Evolutionary conservation across 805 yeast genomes (phyloP).

Genomic region (Candida sithepensis): DNA sequence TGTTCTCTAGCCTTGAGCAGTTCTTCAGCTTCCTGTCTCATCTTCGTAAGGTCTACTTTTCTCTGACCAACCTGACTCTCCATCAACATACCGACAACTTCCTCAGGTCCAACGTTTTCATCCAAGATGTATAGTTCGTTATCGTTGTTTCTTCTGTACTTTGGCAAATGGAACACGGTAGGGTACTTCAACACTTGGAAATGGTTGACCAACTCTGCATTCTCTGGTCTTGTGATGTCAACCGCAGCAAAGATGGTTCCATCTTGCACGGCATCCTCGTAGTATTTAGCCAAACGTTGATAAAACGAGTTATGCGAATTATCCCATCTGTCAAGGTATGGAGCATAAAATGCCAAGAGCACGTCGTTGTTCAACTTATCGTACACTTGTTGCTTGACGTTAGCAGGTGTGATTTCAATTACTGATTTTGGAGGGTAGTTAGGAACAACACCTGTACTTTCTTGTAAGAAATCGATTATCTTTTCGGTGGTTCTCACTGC

Average conservation of each 20-base stretch:
- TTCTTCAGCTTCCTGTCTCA: conserved; percentile 27
- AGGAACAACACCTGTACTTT: conserved; percentile 33
- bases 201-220: conserved; percentile 25
- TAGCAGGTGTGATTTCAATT: conserved; percentile 10
- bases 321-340: conserved; percentile 35
- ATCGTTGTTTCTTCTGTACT: conserved; percentile 12
- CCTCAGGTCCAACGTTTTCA: conserved; percentile 22
- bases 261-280: conserved; percentile 20
- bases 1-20: conserved; percentile 6
- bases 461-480: conserved; percentile 30
- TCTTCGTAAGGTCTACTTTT: conserved; percentile 23
- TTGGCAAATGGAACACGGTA: conserved; percentile 26
- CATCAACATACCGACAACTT: conserved; percentile 27
- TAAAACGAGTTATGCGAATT: conserved; percentile 29
- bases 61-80: conserved; percentile 29
- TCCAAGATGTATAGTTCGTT: conserved; percentile 15
- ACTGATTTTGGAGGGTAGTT: conserved; percentile 25
- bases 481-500: conserved; percentile 32
- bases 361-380: conserved; percentile 16
- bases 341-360: conserved; percentile 33
- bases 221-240: conserved; percentile 30
- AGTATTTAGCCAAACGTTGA: conserved; percentile 28
- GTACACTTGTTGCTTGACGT: conserved; percentile 15
- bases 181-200: conserved; percentile 31
- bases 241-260: conserved; percentile 27